Conservation (phyloP, 2,329 filamentous ascomycete genomes). For the Epichloe sp. region DNA sequence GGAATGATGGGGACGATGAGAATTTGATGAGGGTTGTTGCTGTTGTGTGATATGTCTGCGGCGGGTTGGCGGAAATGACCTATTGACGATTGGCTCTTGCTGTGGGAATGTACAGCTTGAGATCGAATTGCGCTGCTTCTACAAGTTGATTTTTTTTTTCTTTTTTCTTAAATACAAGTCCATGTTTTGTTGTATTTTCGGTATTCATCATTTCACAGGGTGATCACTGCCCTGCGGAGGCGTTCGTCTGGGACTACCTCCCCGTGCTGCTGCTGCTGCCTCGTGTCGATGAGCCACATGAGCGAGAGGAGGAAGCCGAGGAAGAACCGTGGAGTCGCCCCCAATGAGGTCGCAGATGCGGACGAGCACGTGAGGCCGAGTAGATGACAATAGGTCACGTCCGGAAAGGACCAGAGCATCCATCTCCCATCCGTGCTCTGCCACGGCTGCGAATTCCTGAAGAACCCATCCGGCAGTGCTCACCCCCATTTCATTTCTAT, state of each 20-base stretch:
- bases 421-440: conserved; percentile 26
- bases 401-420: conserved; percentile 56
- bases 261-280: conserved; percentile 10
- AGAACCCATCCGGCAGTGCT: conserved; percentile 46
- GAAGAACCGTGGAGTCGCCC: conserved; percentile 46
- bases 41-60: no score
- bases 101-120: no score
- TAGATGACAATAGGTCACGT: conserved; percentile 52
- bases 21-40: not conserved
- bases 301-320: conserved; percentile 55
- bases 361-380: conserved; percentile 42
- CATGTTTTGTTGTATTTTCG: no score
- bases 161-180: no score
- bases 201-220: not conserved
- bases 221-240: not conserved
- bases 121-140: no score
- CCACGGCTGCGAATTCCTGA: conserved; percentile 50
- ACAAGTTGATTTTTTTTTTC: no score
- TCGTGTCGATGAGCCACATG: conserved; percentile 12
- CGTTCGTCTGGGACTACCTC: not conserved
- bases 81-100: no score
- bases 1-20: not conserved
- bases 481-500: no score
- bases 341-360: conserved; percentile 42
- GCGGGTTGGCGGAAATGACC: no score